Evolutionary conservation across 495 filamentous ascomycete genomes (phyloP).

Genomic region (Neurospora sp.): DNA sequence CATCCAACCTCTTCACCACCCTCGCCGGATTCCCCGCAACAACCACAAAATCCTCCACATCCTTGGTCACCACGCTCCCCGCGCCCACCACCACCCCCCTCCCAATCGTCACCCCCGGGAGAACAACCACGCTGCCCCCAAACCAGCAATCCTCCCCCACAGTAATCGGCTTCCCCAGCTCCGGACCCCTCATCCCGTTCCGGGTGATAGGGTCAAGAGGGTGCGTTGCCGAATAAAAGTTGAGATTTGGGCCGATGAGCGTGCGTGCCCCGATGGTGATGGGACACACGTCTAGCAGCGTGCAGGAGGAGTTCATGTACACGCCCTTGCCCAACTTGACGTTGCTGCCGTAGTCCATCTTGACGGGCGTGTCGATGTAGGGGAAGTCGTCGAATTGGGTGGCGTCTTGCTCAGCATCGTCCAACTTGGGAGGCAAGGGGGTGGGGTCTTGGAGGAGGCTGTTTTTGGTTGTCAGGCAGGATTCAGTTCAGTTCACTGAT

Average conservation of each 20-base stretch:
- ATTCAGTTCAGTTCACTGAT: not conserved
- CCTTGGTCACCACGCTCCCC: slow-evolving; percentile 84
- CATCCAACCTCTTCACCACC: slow-evolving; percentile 46
- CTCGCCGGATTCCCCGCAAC: slow-evolving; percentile 60
- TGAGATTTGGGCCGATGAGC: slow-evolving; percentile 70
- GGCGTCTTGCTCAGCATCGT: slow-evolving; percentile 49
- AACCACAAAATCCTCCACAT: slow-evolving; percentile 54
- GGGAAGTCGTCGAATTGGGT: slow-evolving; percentile 48
- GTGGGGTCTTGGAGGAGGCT: slow-evolving; percentile 51
- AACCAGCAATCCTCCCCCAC: slow-evolving; percentile 89
- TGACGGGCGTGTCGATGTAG: slow-evolving; percentile 63
- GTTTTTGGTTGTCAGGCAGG: not conserved
- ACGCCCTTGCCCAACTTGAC: slow-evolving; percentile 54
- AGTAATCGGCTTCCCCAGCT: slow-evolving; percentile 61
- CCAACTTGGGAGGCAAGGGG: slow-evolving; percentile 47
- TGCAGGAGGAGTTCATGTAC: slow-evolving; percentile 69
- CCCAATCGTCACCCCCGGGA: slow-evolving; percentile 74
- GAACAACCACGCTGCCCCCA: slow-evolving; percentile 63
- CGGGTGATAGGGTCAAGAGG: slow-evolving; percentile 63
- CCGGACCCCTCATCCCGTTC: slow-evolving; percentile 66
- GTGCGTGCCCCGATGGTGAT: slow-evolving; percentile 73
- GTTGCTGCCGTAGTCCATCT: slow-evolving; percentile 69
- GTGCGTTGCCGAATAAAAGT: slow-evolving; percentile 63
- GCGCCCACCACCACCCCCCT: slow-evolving; percentile 64
- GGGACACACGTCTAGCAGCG: slow-evolving; percentile 66